These are phyloP conservation scores for Candida cerambycidarum DNA, from an alignment of 805 yeast species.

Conservation along the genomic window DNA sequence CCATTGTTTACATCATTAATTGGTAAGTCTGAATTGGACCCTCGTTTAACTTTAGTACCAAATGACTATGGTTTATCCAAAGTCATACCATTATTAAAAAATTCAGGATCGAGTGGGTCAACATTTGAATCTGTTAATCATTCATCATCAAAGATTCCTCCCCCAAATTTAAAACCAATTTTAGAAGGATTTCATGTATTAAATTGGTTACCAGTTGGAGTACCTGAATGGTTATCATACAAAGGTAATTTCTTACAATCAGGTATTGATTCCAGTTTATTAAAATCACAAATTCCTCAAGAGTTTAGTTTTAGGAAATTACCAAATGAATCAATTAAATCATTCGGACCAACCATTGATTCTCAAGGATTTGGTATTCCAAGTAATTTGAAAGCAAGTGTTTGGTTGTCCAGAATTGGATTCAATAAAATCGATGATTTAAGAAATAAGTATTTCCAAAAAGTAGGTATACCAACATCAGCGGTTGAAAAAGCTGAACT, in stretches of 20 bases:
- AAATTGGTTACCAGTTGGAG: constrained; percentile 43
- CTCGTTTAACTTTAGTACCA: constrained; percentile 66
- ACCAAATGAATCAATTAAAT: constrained; percentile 23
- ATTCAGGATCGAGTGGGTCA: constrained; percentile 20
- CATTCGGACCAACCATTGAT: constrained; percentile 40
- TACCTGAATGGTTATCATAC: constrained; percentile 44
- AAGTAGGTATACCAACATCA: constrained; percentile 11
- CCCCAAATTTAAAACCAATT: constrained; percentile 32
- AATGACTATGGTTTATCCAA: constrained; percentile 67
- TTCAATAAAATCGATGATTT: constrained; percentile 28
- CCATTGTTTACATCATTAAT: constrained; percentile 80
- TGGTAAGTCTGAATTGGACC: constrained; percentile 71
- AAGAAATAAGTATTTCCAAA: constrained; percentile 19
- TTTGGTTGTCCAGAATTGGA: constrained; percentile 44
- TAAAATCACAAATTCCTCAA: constrained; percentile 21
- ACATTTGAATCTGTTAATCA: constrained; percentile 33
- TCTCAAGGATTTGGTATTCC: constrained; percentile 34
- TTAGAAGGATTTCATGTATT: constrained; percentile 44
- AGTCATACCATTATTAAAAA: constrained; percentile 52
- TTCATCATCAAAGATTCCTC: constrained; percentile 32
- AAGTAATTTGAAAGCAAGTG: constrained; percentile 28
- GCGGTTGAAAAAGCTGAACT: constrained; percentile 10
- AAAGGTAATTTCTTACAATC: constrained; percentile 24
- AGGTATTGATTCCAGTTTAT: constrained; percentile 28
- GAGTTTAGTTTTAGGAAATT: constrained; percentile 18